Percentiles rank a stretch among this genome's conserved stretches.
phyloP scores from a whole-genome alignment of 768 basidiomycete genomes.

The Sporobolomyces pararoseus region DNA sequence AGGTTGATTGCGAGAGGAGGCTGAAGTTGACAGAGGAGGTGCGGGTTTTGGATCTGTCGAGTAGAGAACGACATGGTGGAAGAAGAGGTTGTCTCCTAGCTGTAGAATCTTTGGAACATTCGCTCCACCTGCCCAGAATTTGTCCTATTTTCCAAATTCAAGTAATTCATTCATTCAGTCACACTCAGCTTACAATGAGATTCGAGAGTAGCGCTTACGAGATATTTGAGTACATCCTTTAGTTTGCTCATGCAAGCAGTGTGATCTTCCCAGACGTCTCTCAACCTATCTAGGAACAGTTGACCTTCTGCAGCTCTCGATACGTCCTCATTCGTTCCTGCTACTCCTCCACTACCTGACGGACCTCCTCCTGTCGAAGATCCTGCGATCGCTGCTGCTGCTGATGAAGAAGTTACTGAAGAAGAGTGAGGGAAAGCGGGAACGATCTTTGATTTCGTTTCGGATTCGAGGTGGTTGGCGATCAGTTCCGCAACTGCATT shows the following conservation, averaged over 20 bases:
- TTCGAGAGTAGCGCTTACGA: conserved; percentile 62
- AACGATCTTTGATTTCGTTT: conserved; percentile 70
- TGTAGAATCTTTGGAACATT: conserved; percentile 75
- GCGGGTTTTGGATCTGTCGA: conserved; percentile 14
- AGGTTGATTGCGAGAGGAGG: neutral
- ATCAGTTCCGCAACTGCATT: conserved; percentile 76
- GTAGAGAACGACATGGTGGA: conserved; percentile 61
- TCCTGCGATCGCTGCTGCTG: conserved; percentile 18
- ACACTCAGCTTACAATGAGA: neutral
- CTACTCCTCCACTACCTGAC: neutral
- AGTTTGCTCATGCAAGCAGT: conserved; percentile 79
- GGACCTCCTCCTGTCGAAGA: neutral
- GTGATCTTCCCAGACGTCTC: conserved; percentile 91
- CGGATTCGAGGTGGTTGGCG: conserved; percentile 71
- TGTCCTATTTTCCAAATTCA: conserved; percentile 62
- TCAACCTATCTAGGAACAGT: conserved; percentile 72
- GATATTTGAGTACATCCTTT: conserved; percentile 86
- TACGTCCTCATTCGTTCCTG: conserved; percentile 33
- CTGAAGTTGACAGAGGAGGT: neutral
- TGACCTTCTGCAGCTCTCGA: conserved; percentile 66
- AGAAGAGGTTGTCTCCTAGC: conserved; percentile 75
- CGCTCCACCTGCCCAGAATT: conserved; percentile 72
- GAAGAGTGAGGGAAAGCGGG: conserved; percentile 69
- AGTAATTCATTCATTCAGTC: no score
- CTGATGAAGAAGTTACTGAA: conserved; percentile 41